Evolutionary conservation across 768 basidiomycete species (phyloP), one percentile per base, ranked within the genome.

Genomic region (Pleurotus citrinopileatus): DNA sequence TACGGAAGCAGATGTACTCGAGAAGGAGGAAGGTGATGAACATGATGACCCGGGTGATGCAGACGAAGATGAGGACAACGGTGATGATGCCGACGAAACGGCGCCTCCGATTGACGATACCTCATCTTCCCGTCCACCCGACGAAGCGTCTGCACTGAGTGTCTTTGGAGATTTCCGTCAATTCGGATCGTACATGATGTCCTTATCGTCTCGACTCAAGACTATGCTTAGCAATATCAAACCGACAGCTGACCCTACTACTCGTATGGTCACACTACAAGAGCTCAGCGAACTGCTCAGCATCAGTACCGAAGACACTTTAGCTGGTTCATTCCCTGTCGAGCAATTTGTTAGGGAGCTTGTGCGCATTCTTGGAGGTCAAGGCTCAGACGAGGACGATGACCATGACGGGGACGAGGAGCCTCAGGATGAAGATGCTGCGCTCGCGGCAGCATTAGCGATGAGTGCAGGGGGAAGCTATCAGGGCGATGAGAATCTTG

Each of bases 261-360:
- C 86, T 36, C 87, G 94, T 44, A 82, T 98, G 25, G 73, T 93
- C 40, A 94, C 95, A 3, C 74, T 99, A 25, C 94, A 98, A 65
- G 96, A 99, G 63, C 80, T 97, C 50, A 94, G 91, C 72, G 96
- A 98, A 67, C 70, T 98, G 28, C 83, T 99, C 53, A 91, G 91
- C 57, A 95, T 98, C 72, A 93, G 92, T 69, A 98, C 94, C 2
- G 96, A 98, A 71, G 97, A 99, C 67, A 98, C 94, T 5, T 76
- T 99, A 42, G 90, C 92, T 7, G 94, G 94, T 37, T 95, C 91
- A n/a, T 96, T 99, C 73, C 91, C 89, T 59, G 87, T 95, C 19
- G 94, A 96, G 61, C 81, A 86, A 29, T 98, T 92, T 66, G 91
- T 95, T 26, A 84, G 87, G 60, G 96, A 97, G 67, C 80, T 99